Base-by-base conservation (phyloP, 106 monocot species). In the Phalaenopsis equestris region DNA sequence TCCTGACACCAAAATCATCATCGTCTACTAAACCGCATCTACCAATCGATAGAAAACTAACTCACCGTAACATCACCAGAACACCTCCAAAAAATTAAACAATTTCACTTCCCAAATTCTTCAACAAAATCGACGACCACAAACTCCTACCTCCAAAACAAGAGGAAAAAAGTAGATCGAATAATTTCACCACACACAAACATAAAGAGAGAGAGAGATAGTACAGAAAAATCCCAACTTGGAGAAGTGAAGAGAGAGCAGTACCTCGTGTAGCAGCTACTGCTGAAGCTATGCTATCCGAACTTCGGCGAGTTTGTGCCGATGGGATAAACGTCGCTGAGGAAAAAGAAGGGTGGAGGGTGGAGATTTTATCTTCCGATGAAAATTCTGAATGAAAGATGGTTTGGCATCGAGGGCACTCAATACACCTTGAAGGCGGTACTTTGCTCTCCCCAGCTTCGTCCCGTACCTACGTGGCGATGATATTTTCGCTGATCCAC, bases 401-500 rank as follows among this genome's bases (percentile, higher is more conserved):
- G 16, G 2, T 76, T 23, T 52, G 24, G 76, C 76, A 30, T 14
- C 48, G 12, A 12, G 76, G 8, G 52, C 52, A 2, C 12, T 52
- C 52, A 12, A 12, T 52, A 52, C 43, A 45, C 5, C 11, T 14
- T 12, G 52, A 14, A 52, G 12, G 52, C 52, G 3, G 52, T 3
- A 5, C 42, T 74, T 43, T 42, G 76, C 24, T 10, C 49, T 76
- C 49, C 49, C 41, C 5, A 49, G 48, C 49, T 49, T 10, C 74
- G 45, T n/a, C 74, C 49, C 76, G 17, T 76, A 46, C 76, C 11
- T 76, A 76, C 76, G 76, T 76, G 76, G 76, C 76, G 12, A 47
- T 47, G 76, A 76, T 76, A 49, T 76, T 76, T 76, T 76, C 12
- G 49, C 76, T 11, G 24, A 47, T 52, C 49, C 49, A 30, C n/a